Evolutionary conservation across 495 filamentous ascomycete species (phyloP), one percentile per base, ranked within the genome.

Genomic region (Penicillium atrosanguineum): DNA sequence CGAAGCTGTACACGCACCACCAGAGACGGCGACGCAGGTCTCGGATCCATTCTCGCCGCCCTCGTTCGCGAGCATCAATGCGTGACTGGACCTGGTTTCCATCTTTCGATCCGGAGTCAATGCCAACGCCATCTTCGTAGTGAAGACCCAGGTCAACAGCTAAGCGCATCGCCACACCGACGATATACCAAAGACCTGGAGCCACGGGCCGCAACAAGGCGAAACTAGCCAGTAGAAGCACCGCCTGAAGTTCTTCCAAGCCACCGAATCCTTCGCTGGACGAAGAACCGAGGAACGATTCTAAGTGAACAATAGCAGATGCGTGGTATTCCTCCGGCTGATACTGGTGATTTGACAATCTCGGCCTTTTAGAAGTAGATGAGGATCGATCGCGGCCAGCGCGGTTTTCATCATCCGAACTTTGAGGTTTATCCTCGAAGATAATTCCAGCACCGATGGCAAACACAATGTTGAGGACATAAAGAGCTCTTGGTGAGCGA

Each of bases 281-380:
- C 12, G 77, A 73, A 25, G 83, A 85, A 12, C 87, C 85, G 0
- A 97, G 78, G 62, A 94, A 96, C 1, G 86, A 85, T 65, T 97
- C 93, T 15, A 97, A 76, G 64, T 97, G 89, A 34, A 95, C 80
- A 56, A 97, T 91, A 4, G 93, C 93, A 46, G 90, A 90, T 6
- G 93, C 91, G 69, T 97, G 93, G 67, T 97, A 97, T 66, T 96
- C 90, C 70, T 97, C 93, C 3, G 93, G 89, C 64, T 93, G 91
- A 55, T 83, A 82, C 64, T 96, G 90, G 63, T 84, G 76, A 43
- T 67, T 76, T n/a, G 80, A 77, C 6, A 82, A 55, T 50, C 73
- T 72, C 26, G 70, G 71, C 56, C 75, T 78, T 55, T 84, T 85
- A 16, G 75, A 69, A 14, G 65, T 73, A 11, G 77, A 72, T 40